A percentile compares a stretch with the other conserved stretches of the same genome.
Evolutionary conservation across 306 rosid genomes (phyloP).

Genomic region (Quercus glauca): DNA sequence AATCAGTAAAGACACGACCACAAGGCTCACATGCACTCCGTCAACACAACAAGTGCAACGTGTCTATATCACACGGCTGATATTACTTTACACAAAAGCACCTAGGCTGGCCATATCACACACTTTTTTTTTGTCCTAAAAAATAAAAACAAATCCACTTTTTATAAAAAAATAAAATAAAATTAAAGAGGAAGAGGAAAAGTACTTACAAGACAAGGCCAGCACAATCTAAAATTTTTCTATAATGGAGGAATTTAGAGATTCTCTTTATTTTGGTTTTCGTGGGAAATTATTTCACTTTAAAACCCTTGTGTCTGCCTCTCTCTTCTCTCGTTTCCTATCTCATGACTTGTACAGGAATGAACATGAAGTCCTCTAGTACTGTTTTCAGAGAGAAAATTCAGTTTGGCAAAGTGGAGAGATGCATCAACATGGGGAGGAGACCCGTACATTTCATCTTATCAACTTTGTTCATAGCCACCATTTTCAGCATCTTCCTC

Average conservation of each 20-base stretch:
- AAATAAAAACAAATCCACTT: too few species aligned
- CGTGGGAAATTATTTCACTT: slow-evolving; percentile 5
- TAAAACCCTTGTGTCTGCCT: not conserved
- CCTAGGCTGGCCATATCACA: not conserved
- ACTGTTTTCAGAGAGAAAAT: slow-evolving; percentile 31
- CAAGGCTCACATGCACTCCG: slow-evolving; percentile 29
- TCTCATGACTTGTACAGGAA: slow-evolving; percentile 5
- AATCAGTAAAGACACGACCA: slow-evolving; percentile 6
- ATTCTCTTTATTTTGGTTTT: slow-evolving; percentile 4
- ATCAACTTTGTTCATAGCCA: slow-evolving; percentile 35
- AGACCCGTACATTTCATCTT: slow-evolving; percentile 40
- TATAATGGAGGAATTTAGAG: slow-evolving; percentile 1
- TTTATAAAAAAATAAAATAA: not conserved
- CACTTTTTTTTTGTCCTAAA: not conserved
- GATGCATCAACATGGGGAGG: slow-evolving; percentile 23
- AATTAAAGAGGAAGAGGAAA: not conserved
- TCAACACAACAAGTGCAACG: not conserved
- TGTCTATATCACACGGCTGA: slow-evolving; percentile 20
- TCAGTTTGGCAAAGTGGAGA: slow-evolving; percentile 36
- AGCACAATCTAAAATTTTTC: not conserved
- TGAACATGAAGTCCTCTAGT: slow-evolving; percentile 39
- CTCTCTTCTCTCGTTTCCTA: not conserved
- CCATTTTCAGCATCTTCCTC: slow-evolving; percentile 45
- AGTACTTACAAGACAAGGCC: not conserved
- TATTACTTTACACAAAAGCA: slow-evolving; percentile 7